phyloP scores from a whole-genome alignment of 345 rosid species.

The Dovyalis caffra region DNA sequence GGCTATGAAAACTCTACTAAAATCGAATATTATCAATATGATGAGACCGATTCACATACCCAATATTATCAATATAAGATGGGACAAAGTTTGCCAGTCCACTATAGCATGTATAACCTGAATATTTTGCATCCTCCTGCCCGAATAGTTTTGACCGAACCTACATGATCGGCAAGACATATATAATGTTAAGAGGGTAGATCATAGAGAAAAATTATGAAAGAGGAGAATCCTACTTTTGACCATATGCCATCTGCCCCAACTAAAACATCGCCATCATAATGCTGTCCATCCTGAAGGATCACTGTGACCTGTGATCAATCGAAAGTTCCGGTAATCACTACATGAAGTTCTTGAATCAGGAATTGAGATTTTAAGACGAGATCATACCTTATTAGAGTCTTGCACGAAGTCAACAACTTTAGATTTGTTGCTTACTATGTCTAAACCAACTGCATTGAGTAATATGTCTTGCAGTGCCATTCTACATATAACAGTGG shows the following conservation, averaged over 20 bases:
- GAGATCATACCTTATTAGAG: conserved; percentile 9
- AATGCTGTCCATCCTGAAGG: conserved; percentile 12
- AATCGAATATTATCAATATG: not conserved
- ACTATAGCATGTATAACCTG: conserved; percentile 25
- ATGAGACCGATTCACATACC: not conserved
- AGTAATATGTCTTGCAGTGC: conserved; percentile 26
- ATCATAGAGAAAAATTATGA: not conserved
- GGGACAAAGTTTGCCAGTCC: conserved; percentile 21
- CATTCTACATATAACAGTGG: conserved; percentile 22
- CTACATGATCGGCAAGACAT: not conserved
- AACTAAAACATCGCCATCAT: conserved; percentile 20
- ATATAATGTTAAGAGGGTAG: too few species aligned
- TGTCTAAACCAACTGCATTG: conserved; percentile 17
- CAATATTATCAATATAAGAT: conserved; percentile 13
- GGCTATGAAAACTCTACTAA: not conserved
- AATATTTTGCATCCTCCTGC: conserved; percentile 22
- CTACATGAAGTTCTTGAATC: not conserved
- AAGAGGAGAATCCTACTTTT: conserved; percentile 9
- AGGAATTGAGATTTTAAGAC: not conserved
- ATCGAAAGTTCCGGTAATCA: not conserved
- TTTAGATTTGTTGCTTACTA: conserved; percentile 22
- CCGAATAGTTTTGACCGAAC: conserved; percentile 23
- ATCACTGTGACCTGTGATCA: conserved; percentile 13
- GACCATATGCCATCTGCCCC: conserved; percentile 27
- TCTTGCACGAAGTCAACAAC: conserved; percentile 20